These are phyloP conservation scores for Pyricularia pennisetigena DNA, from an alignment of 2,329 filamentous ascomycete genomes.

Conservation along the genomic window DNA sequence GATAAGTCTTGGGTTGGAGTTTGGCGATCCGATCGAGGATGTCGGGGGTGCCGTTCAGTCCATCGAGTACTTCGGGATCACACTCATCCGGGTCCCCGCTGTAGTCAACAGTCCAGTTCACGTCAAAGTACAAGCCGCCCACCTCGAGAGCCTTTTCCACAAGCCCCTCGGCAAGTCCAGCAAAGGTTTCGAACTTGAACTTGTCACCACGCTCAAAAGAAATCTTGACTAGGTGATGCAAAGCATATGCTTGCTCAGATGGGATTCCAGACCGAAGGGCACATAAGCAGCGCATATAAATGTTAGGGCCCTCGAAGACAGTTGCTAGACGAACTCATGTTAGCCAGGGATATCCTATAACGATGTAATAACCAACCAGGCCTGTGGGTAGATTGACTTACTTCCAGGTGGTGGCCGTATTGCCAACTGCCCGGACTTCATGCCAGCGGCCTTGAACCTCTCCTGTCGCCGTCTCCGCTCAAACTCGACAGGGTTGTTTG, in stretches of 20 bases:
- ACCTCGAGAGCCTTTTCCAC: conserved; percentile 77
- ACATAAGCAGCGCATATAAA: conserved; percentile 81
- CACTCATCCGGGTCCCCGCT: conserved; percentile 40
- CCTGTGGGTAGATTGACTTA: conserved; percentile 25
- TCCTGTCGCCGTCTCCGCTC: conserved; percentile 41
- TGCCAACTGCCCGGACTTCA: conserved; percentile 43
- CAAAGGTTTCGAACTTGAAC: conserved; percentile 89
- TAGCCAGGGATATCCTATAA: conserved; percentile 10
- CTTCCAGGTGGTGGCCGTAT: conserved; percentile 41
- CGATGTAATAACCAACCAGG: neutral
- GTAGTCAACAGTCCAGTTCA: conserved; percentile 74
- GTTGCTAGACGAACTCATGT: conserved; percentile 19
- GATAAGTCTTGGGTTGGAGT: conserved; percentile 47
- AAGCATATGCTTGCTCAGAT: conserved; percentile 81
- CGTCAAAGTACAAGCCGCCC: conserved; percentile 68
- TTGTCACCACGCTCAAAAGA: conserved; percentile 92
- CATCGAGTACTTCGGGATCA: conserved; percentile 37
- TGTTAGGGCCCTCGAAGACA: conserved; percentile 71
- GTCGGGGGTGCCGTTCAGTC: conserved; percentile 59
- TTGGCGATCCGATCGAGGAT: conserved; percentile 62
- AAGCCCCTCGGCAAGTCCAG: conserved; percentile 77
- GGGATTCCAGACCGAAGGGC: conserved; percentile 71
- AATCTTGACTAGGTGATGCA: conserved; percentile 91
- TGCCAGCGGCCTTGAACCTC: conserved; percentile 25
- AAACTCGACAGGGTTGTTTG: conserved; percentile 63